These are phyloP conservation scores for Xerocomus spinulosus DNA, from an alignment of 768 basidiomycete species.

Conservation along the genomic window DNA sequence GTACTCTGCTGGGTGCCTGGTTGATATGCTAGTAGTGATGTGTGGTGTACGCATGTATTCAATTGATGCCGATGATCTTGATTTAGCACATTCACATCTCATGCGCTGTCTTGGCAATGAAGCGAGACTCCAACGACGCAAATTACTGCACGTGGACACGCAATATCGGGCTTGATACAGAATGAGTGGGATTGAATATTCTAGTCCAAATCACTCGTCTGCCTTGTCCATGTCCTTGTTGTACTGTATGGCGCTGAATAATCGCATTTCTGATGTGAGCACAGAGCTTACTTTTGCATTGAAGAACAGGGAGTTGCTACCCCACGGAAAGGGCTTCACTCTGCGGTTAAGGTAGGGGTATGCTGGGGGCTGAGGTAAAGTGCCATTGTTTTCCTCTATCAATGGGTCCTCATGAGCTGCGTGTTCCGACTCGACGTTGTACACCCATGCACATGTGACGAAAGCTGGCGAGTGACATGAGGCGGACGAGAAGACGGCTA, in stretches of 20 bases:
- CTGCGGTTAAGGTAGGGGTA: constrained; percentile 78
- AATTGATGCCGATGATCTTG: background rate
- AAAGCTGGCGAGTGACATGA: constrained; percentile 16
- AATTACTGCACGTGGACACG: background rate
- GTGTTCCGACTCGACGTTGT: constrained; percentile 58
- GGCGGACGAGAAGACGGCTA: background rate
- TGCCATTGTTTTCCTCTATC: constrained; percentile 67
- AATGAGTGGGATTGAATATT: background rate
- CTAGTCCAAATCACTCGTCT: constrained; percentile 13
- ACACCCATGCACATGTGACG: constrained; percentile 40
- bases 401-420: constrained; percentile 66
- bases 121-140: background rate
- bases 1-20: constrained; percentile 38
- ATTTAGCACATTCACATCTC: background rate
- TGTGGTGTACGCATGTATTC: no score
- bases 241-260: constrained; percentile 34
- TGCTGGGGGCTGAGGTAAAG: constrained; percentile 63
- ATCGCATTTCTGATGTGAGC: background rate
- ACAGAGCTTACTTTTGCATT: constrained; percentile 57
- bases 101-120: background rate
- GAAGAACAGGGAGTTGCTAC: constrained; percentile 77
- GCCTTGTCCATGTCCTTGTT: constrained; percentile 59
- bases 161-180: background rate
- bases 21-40: constrained; percentile 34
- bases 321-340: constrained; percentile 82